Evolutionary conservation across 257 asterid species (phyloP).

Genomic region (Paulownia fortunei): DNA sequence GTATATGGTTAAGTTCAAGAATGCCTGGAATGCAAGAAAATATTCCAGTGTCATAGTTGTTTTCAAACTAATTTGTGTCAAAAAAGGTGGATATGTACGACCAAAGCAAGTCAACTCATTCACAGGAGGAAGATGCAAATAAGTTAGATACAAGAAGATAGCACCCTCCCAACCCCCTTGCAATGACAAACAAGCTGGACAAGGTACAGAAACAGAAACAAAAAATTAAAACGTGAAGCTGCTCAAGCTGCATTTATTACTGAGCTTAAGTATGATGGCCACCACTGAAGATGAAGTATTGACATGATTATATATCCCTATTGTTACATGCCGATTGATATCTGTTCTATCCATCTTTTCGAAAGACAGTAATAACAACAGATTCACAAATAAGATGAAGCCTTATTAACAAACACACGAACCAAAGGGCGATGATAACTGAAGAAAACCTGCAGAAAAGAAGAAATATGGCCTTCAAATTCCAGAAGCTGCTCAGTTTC

Average conservation of each 20-base stretch:
- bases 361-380: too few relatives aligned
- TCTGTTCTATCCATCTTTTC: too few relatives aligned
- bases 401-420: neutral
- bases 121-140: neutral
- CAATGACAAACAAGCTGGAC: slow-evolving; percentile 7
- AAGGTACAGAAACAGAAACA: neutral
- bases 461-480: slow-evolving; percentile 62
- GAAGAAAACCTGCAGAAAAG: slow-evolving; percentile 79
- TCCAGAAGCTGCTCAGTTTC: slow-evolving; percentile 93
- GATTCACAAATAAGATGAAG: too few relatives aligned
- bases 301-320: neutral
- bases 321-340: too few relatives aligned
- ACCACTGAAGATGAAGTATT: too few relatives aligned
- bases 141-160: slow-evolving; percentile 10
- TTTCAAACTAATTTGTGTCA: neutral
- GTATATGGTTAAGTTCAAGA: neutral
- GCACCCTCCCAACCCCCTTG: slow-evolving; percentile 9
- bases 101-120: slow-evolving; percentile 7
- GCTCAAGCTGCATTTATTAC: slow-evolving; percentile 6
- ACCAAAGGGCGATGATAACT: slow-evolving; percentile 13
- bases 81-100: neutral
- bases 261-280: too few relatives aligned
- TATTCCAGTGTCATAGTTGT: neutral
- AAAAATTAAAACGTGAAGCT: slow-evolving; percentile 17
- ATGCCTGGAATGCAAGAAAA: slow-evolving; percentile 10